Evolutionary conservation across 768 basidiomycete species (phyloP).

Genomic region (Collybia nuda): DNA sequence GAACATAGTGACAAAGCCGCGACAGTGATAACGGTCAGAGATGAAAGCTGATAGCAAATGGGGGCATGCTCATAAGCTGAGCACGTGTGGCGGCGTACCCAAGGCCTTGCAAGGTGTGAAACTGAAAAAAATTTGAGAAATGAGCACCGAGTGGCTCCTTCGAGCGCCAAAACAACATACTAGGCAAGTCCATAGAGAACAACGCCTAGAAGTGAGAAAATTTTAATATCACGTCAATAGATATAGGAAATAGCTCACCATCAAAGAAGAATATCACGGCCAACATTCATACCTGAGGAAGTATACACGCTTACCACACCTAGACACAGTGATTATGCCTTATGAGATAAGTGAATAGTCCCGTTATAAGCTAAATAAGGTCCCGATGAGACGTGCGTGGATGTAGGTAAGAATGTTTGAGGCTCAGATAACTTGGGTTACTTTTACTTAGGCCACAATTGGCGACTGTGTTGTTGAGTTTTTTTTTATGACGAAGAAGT

Average conservation of each 20-base stretch:
- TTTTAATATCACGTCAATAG: neutral
- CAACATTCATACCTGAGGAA: too few relatives aligned
- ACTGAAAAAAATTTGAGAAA: constrained; percentile 14
- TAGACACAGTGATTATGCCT: too few relatives aligned
- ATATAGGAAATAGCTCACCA: neutral
- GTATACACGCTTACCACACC: constrained; percentile 44
- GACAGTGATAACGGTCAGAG: constrained; percentile 57
- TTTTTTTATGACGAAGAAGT: too few relatives aligned
- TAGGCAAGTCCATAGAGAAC: constrained; percentile 46
- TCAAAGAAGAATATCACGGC: too few relatives aligned
- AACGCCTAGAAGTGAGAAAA: constrained; percentile 25
- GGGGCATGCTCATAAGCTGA: constrained; percentile 64
- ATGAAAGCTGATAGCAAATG: constrained; percentile 49
- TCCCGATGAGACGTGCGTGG: too few relatives aligned
- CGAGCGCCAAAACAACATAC: neutral
- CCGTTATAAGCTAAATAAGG: too few relatives aligned
- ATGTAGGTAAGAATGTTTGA: too few relatives aligned
- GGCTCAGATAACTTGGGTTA: too few relatives aligned
- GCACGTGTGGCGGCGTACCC: constrained; percentile 54
- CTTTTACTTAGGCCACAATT: too few relatives aligned
- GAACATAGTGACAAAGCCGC: constrained; percentile 42
- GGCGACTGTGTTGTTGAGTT: too few relatives aligned
- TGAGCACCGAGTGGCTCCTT: neutral
- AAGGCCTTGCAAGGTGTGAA: constrained; percentile 64
- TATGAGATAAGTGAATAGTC: too few relatives aligned